Conservation (phyloP, 768 basidiomycete species). For the Kwoniella bestiolae region DNA sequence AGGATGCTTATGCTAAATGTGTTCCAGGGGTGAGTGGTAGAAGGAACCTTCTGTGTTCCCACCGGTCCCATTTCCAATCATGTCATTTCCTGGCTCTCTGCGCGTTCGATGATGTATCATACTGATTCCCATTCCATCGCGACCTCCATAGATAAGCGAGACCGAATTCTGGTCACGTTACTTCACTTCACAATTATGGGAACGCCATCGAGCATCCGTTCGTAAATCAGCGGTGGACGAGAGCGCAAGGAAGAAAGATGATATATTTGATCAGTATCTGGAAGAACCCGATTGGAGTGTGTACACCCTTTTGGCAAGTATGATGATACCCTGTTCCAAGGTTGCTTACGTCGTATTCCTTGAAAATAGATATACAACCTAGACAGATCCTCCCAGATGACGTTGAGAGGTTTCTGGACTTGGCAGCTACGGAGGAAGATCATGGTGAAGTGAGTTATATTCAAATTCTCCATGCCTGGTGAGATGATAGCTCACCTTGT, state of each 20-base stretch:
- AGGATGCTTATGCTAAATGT: slow-evolving; percentile 87
- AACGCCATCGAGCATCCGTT: slow-evolving; percentile 90
- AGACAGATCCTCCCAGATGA: slow-evolving; percentile 22
- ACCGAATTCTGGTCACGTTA: slow-evolving; percentile 96
- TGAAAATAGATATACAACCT: slow-evolving; percentile 45
- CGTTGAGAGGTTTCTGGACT: slow-evolving; percentile 78
- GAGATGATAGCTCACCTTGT: not conserved
- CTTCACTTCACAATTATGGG: slow-evolving; percentile 94
- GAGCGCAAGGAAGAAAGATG: slow-evolving; percentile 84
- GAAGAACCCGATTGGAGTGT: slow-evolving; percentile 92
- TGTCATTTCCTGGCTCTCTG: too few species aligned
- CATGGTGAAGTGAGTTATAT: slow-evolving; percentile 72
- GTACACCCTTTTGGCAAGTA: slow-evolving; percentile 30
- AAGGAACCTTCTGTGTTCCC: not conserved
- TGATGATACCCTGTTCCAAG: too few species aligned
- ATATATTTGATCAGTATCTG: slow-evolving; percentile 94
- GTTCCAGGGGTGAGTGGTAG: slow-evolving; percentile 70
- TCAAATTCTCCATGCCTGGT: not conserved
- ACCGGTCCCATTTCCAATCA: slow-evolving; percentile 4
- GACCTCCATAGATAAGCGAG: slow-evolving; percentile 71
- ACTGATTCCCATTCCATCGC: too few species aligned
- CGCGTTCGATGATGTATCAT: too few species aligned
- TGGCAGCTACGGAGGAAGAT: slow-evolving; percentile 87
- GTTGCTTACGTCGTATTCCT: too few species aligned
- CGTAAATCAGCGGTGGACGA: slow-evolving; percentile 72